Evolutionary conservation across 140 eudicot genomes (phyloP).

Genomic region (Stevia rebaudiana): DNA sequence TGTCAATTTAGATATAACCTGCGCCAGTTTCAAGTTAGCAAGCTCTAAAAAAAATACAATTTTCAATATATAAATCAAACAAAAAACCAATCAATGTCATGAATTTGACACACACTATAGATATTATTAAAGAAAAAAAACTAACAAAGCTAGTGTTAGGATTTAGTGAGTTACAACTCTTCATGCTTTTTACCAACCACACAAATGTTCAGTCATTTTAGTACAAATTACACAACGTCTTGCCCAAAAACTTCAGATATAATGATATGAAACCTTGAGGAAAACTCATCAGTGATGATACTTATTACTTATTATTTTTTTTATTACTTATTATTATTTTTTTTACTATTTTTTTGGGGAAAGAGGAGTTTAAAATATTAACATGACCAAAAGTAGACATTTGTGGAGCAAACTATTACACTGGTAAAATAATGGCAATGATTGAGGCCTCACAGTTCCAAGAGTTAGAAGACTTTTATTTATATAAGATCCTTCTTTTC

Average conservation of each 20-base stretch:
- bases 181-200: neutral
- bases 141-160: neutral
- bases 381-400: slow-evolving; percentile 22
- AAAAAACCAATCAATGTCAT: neutral
- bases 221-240: neutral
- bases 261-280: neutral
- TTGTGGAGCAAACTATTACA: slow-evolving; percentile 35
- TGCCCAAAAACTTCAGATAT: slow-evolving; percentile 8
- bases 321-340: no score
- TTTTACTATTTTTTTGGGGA: no score
- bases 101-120: neutral
- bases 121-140: neutral
- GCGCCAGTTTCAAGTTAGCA: slow-evolving; percentile 24
- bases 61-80: neutral
- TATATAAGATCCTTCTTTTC: slow-evolving; percentile 94
- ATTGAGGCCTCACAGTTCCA: slow-evolving; percentile 91
- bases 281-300: neutral
- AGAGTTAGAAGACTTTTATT: slow-evolving; percentile 96
- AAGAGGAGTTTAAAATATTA: slow-evolving; percentile 10
- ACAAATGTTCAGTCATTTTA: neutral
- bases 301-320: no score
- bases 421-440: slow-evolving; percentile 40
- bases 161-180: neutral
- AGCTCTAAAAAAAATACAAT: slow-evolving; percentile 11
- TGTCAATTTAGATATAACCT: slow-evolving; percentile 90